Evolutionary conservation across 495 filamentous ascomycete species (phyloP).

Genomic region (Penicillium chermesinum): DNA sequence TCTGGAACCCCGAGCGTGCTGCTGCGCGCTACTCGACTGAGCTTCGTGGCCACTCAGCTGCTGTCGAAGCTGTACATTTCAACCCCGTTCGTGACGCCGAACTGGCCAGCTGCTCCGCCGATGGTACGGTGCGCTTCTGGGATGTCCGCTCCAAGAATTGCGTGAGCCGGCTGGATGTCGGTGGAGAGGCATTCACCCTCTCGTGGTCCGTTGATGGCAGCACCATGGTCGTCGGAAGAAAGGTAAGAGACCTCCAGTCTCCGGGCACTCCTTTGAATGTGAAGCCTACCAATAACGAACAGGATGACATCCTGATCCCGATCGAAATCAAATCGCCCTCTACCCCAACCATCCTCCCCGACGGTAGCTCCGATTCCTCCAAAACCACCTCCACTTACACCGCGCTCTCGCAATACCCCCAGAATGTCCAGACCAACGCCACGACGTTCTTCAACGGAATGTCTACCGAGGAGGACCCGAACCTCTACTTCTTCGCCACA

Average conservation of each 20-base stretch:
- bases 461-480: constrained; percentile 31
- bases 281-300: no score
- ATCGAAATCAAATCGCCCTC: constrained; percentile 49
- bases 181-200: constrained; percentile 75
- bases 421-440: constrained; percentile 73
- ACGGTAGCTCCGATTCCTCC: constrained; percentile 12
- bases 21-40: constrained; percentile 79
- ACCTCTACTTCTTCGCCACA: constrained; percentile 63
- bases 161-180: constrained; percentile 73
- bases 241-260: constrained; percentile 46
- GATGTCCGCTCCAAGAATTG: constrained; percentile 80
- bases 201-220: constrained; percentile 87
- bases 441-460: constrained; percentile 71
- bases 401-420: constrained; percentile 57
- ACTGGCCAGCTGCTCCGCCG: constrained; percentile 76
- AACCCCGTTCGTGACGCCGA: constrained; percentile 85
- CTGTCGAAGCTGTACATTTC: constrained; percentile 83
- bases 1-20: constrained; percentile 88
- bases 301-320: constrained; percentile 69
- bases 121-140: constrained; percentile 88
- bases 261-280: neutral
- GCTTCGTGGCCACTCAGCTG: constrained; percentile 69
- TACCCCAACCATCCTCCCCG: constrained; percentile 27
- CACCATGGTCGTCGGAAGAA: constrained; percentile 76
- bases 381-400: constrained; percentile 31